These are phyloP conservation scores for Spathaspora boniae DNA, from an alignment of 805 yeast genomes.

Conservation along the genomic window DNA sequence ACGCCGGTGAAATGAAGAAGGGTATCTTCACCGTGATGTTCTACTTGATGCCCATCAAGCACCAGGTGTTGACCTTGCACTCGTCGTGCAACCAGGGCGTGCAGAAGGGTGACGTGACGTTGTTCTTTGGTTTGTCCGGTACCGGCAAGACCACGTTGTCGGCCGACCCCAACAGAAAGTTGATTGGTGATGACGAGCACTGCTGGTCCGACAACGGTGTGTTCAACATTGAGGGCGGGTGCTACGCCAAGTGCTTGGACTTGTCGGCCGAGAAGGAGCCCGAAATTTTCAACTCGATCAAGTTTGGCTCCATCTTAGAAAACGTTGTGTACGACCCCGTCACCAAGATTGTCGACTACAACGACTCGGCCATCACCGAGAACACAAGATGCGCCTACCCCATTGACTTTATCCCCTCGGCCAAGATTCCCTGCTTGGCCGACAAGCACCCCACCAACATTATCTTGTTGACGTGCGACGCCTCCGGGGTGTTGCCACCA, in stretches of 20 bases:
- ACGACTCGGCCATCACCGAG: conserved; percentile 80
- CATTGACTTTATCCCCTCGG: conserved; percentile 93
- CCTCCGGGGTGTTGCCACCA: conserved; percentile 97
- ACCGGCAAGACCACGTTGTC: conserved; percentile 97
- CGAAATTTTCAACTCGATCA: conserved; percentile 92
- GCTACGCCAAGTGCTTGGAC: conserved; percentile 96
- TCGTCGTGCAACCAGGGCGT: conserved; percentile 92
- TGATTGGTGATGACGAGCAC: conserved; percentile 99
- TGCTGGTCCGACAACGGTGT: conserved; percentile 99
- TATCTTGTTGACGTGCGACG: conserved; percentile 91
- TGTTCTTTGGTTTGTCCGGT: conserved; percentile 96
- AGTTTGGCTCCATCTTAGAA: conserved; percentile 91
- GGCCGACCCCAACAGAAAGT: conserved; percentile 89
- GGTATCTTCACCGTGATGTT: conserved; percentile 99
- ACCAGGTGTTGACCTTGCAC: conserved; percentile 88
- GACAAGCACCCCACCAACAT: conserved; percentile 90
- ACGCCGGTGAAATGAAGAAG: conserved; percentile 99
- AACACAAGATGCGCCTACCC: conserved; percentile 99
- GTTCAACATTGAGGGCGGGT: conserved; percentile 98
- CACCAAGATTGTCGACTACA: conserved; percentile 82
- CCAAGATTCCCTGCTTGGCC: conserved; percentile 91
- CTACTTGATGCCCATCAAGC: conserved; percentile 94
- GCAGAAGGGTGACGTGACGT: conserved; percentile 78
- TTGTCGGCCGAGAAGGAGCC: conserved; percentile 92
- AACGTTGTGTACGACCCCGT: conserved; percentile 81